Evolutionary conservation across 2,329 filamentous ascomycete species (phyloP).

Genomic region (Cytospora piceae): DNA sequence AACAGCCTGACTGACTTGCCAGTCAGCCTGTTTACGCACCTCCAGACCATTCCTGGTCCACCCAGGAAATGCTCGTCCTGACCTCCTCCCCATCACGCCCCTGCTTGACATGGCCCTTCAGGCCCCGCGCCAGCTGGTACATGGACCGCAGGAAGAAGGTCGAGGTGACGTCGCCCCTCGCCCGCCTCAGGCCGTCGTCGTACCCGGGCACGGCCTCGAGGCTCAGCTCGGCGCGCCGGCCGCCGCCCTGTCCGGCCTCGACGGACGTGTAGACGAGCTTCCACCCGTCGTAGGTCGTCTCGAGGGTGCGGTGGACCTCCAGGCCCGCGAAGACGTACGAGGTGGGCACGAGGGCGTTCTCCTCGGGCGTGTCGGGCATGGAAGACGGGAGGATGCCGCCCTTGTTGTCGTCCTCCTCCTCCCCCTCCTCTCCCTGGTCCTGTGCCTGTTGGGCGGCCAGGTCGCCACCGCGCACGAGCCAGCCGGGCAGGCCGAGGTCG

Average conservation of each 20-base stretch:
- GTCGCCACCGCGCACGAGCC: conserved; percentile 29
- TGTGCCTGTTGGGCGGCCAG: neutral
- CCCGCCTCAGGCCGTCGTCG: conserved; percentile 20
- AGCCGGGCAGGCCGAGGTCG: conserved; percentile 34
- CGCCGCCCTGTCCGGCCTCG: conserved; percentile 55
- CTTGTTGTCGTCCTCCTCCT: too few species aligned
- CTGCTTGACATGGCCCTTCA: conserved; percentile 2
- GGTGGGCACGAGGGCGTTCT: conserved; percentile 21
- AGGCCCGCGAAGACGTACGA: conserved; percentile 54
- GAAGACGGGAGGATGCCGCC: neutral
- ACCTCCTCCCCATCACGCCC: conserved; percentile 7
- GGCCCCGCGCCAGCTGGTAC: conserved; percentile 27
- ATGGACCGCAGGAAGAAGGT: conserved; percentile 24
- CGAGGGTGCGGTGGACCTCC: conserved; percentile 54
- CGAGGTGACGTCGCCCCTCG: conserved; percentile 4
- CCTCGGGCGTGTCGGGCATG: neutral
- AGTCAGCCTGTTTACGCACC: neutral
- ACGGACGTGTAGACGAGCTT: conserved; percentile 56
- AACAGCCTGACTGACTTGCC: neutral
- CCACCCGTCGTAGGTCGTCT: conserved; percentile 48
- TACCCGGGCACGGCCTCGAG: conserved; percentile 43
- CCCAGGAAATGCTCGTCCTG: conserved; percentile 21
- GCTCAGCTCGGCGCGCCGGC: conserved; percentile 54
- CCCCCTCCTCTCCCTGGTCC: too few species aligned
- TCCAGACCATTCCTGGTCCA: conserved; percentile 1